These are phyloP conservation scores for Candida tallmaniae DNA, from an alignment of 805 yeast genomes.

Conservation along the genomic window DNA sequence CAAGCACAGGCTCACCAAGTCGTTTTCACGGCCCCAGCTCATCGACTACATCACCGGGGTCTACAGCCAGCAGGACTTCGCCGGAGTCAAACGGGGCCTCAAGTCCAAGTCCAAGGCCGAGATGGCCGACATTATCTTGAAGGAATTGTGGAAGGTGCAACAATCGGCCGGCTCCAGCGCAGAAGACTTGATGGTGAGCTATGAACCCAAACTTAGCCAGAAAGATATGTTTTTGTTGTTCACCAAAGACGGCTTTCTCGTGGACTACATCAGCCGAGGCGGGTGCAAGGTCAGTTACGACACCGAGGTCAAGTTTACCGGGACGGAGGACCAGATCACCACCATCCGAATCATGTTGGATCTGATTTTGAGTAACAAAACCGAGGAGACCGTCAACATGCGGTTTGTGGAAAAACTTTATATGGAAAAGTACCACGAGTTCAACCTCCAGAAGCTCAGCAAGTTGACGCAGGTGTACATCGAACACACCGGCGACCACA, in stretches of 20 bases:
- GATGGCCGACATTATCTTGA: constrained; percentile 6
- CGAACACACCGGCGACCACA: constrained; percentile 20
- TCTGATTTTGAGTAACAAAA: constrained; percentile 23
- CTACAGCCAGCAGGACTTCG: constrained; percentile 3
- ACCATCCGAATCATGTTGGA: constrained; percentile 42
- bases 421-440: constrained; percentile 21
- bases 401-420: constrained; percentile 21
- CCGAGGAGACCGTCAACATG: constrained; percentile 29
- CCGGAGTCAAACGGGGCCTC: constrained; percentile 6
- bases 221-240: constrained; percentile 39
- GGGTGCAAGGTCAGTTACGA: constrained; percentile 38
- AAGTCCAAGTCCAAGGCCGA: constrained; percentile 3
- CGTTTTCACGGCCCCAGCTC: constrained; percentile 9
- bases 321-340: constrained; percentile 36
- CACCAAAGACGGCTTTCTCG: constrained; percentile 33
- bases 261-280: constrained; percentile 36
- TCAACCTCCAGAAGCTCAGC: constrained; percentile 23
- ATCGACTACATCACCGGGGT: constrained; percentile 6
- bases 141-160: constrained; percentile 11
- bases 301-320: constrained; percentile 26
- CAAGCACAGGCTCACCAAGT: constrained; percentile 2
- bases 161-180: constrained; percentile 17
- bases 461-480: constrained; percentile 33
- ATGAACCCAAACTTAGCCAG: constrained; percentile 26
- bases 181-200: constrained; percentile 29